Conservation (phyloP, 441 rosid species). For the Populus hybrid region DNA sequence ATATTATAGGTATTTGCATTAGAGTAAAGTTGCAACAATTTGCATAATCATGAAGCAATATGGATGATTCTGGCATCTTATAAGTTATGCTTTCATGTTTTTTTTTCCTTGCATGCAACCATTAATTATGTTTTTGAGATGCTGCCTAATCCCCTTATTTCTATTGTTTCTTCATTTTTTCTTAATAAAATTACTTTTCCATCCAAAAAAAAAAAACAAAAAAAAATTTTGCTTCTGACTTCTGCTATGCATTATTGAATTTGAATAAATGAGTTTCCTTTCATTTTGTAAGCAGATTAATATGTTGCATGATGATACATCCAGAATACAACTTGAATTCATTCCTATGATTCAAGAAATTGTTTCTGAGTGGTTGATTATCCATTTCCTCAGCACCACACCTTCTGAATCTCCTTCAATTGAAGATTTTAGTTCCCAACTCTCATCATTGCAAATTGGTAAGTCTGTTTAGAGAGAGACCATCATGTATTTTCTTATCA, state of each 20-base stretch:
- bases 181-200: neutral
- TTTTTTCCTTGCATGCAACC: neutral
- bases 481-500: neutral
- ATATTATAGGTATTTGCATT: neutral
- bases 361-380: constrained; percentile 81
- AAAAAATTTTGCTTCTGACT: neutral
- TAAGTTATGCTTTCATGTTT: neutral
- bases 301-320: constrained; percentile 66
- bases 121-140: neutral
- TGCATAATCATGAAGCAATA: neutral
- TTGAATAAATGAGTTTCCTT: constrained; percentile 7
- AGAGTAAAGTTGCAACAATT: neutral
- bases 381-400: constrained; percentile 66
- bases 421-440: constrained; percentile 93
- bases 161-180: neutral
- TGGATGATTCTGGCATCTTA: neutral
- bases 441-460: constrained; percentile 90
- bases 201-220: neutral
- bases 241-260: neutral
- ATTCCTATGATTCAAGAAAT: constrained; percentile 90
- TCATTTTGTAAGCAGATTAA: constrained; percentile 51
- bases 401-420: constrained; percentile 74
- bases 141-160: neutral
- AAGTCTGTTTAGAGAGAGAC: constrained; percentile 23
- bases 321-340: constrained; percentile 78